These are phyloP conservation scores for Silene latifolia DNA, from an alignment of 148 eudicot species.

Conservation along the genomic window DNA sequence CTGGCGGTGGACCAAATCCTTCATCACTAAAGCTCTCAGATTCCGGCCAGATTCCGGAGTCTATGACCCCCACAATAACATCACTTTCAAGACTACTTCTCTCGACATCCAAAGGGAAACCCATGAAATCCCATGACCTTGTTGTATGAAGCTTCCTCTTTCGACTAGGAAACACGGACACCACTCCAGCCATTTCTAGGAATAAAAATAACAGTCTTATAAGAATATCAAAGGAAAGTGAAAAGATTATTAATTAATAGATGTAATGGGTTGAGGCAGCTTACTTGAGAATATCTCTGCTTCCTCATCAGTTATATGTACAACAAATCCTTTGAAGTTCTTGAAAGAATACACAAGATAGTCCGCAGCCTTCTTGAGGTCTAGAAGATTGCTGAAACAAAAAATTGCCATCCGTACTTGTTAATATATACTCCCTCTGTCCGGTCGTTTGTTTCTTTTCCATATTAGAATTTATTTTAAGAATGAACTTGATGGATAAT, in stretches of 20 bases:
- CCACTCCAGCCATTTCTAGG: constrained; percentile 39
- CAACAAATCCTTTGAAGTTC: constrained; percentile 25
- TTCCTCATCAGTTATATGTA: constrained; percentile 17
- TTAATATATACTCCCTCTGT: too few relatives aligned
- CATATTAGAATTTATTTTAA: too few relatives aligned
- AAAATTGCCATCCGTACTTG: too few relatives aligned
- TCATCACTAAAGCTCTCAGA: constrained; percentile 39
- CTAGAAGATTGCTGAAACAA: not conserved
- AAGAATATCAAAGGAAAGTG: too few relatives aligned
- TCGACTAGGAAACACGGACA: constrained; percentile 36
- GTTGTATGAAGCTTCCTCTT: constrained; percentile 34
- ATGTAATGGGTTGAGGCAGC: not conserved
- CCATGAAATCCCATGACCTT: constrained; percentile 58
- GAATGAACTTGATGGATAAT: too few relatives aligned
- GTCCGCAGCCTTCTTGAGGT: not conserved
- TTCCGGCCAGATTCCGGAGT: constrained; percentile 54
- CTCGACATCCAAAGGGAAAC: constrained; percentile 25
- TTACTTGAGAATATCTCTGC: constrained; percentile 22
- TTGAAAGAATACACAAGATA: constrained; percentile 21
- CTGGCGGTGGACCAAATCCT: constrained; percentile 39
- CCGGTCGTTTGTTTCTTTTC: too few relatives aligned
- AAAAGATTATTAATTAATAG: too few relatives aligned
- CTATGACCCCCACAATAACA: constrained; percentile 39
- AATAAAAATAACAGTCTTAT: not conserved
- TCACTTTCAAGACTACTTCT: constrained; percentile 31